Percentiles rank a stretch among this genome's conserved stretches.
Conservation (phyloP, 2,329 filamentous ascomycete genomes). For the Xylaria sp. region DNA sequence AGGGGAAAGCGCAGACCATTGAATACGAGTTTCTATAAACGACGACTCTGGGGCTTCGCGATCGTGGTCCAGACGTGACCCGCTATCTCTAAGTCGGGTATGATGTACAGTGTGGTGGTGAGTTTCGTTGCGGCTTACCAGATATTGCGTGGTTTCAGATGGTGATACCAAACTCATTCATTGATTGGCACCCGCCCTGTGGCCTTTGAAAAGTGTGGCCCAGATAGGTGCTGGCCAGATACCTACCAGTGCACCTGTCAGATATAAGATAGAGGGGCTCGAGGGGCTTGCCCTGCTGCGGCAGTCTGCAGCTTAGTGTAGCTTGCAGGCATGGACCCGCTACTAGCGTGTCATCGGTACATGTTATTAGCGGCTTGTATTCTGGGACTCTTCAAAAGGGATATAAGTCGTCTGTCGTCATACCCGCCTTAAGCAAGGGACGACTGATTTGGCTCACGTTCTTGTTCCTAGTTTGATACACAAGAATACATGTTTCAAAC, state of each 20-base stretch:
- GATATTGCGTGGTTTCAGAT: slow-evolving; percentile 5
- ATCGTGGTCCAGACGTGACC: slow-evolving; percentile 1
- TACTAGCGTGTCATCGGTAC: background rate
- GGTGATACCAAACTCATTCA: slow-evolving; percentile 13
- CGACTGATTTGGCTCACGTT: slow-evolving; percentile 1
- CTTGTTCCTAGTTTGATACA: background rate
- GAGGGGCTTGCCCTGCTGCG: slow-evolving; percentile 6
- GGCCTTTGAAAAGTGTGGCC: background rate
- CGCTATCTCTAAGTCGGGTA: background rate
- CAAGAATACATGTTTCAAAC: background rate
- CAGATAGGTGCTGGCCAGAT: background rate
- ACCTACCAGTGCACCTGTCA: no score
- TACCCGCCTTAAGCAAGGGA: slow-evolving; percentile 9
- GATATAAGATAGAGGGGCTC: slow-evolving; percentile 5
- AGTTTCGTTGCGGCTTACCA: slow-evolving; percentile 3
- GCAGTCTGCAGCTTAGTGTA: slow-evolving; percentile 2
- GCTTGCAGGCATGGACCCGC: background rate
- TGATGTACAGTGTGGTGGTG: slow-evolving; percentile 14
- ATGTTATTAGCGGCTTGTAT: slow-evolving; percentile 9
- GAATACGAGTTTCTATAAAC: background rate
- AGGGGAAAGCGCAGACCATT: background rate
- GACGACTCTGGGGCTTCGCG: slow-evolving; percentile 2
- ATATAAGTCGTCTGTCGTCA: slow-evolving; percentile 27
- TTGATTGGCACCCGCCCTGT: slow-evolving; percentile 19
- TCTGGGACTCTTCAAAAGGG: background rate